phyloP scores from a whole-genome alignment of 2,329 filamentous ascomycete species.

The Arthrocladium fulminans region DNA sequence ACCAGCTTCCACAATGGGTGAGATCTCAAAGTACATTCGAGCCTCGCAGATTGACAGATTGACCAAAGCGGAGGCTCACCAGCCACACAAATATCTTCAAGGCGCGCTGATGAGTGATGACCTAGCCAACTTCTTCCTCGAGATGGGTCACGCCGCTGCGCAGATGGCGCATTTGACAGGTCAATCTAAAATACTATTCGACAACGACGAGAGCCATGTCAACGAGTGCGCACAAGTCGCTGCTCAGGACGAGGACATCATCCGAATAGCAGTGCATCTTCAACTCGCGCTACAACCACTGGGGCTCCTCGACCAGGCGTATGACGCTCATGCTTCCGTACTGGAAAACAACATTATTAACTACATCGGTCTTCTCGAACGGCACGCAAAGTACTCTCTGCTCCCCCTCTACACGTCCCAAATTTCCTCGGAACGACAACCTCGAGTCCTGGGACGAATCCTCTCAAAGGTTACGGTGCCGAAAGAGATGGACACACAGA shows the following conservation, averaged over 20 bases:
- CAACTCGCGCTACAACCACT: slow-evolving; percentile 58
- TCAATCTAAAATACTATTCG: slow-evolving; percentile 27
- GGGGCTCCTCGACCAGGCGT: slow-evolving; percentile 40
- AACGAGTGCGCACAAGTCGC: slow-evolving; percentile 37
- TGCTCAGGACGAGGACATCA: slow-evolving; percentile 46
- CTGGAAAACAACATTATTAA: slow-evolving; percentile 69
- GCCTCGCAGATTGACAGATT: slow-evolving; percentile 14
- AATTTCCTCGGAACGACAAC: slow-evolving; percentile 51
- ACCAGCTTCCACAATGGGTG: slow-evolving; percentile 8
- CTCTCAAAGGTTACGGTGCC: slow-evolving; percentile 62
- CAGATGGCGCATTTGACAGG: slow-evolving; percentile 27
- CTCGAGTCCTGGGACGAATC: slow-evolving; percentile 64
- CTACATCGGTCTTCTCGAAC: slow-evolving; percentile 72
- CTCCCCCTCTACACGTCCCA: slow-evolving; percentile 84
- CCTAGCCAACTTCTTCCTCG: slow-evolving; percentile 34
- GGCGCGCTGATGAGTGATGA: slow-evolving; percentile 35
- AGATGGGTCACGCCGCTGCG: slow-evolving; percentile 34
- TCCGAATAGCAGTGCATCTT: slow-evolving; percentile 62
- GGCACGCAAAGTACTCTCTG: slow-evolving; percentile 63
- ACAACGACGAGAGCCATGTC: slow-evolving; percentile 25
- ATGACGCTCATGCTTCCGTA: slow-evolving; percentile 36
- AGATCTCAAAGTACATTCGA: slow-evolving; percentile 13
- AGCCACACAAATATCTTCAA: slow-evolving; percentile 38
- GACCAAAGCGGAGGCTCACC: slow-evolving; percentile 32
- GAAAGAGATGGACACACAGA: slow-evolving; percentile 56